Evolutionary conservation across 768 basidiomycete species (phyloP).

Genomic region (Suillus tomentosus): DNA sequence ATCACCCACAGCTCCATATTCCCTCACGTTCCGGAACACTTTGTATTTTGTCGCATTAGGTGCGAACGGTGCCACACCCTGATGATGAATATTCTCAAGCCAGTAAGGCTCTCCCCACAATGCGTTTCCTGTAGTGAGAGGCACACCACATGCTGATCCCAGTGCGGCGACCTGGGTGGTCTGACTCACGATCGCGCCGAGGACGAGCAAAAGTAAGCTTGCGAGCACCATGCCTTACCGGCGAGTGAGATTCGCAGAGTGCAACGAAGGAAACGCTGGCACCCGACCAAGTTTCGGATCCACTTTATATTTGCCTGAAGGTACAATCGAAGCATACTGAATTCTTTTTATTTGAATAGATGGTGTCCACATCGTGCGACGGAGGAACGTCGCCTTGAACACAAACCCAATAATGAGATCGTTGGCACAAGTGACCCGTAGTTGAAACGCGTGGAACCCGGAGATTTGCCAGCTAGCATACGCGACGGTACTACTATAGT

Average conservation of each 20-base stretch:
- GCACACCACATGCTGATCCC: conserved; percentile 36
- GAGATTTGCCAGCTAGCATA: too few species aligned
- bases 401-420: not conserved
- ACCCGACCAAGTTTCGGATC: too few species aligned
- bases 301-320: not conserved
- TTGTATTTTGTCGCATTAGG: conserved; percentile 52
- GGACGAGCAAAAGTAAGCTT: not conserved
- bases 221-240: not conserved
- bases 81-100: conserved; percentile 68
- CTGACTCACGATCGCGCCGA: not conserved
- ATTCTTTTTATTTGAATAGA: too few species aligned
- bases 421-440: not conserved
- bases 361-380: not conserved
- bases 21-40: conserved; percentile 75
- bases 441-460: too few species aligned
- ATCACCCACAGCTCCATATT: conserved; percentile 51
- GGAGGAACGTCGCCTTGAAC: not conserved
- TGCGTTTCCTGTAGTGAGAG: conserved; percentile 41
- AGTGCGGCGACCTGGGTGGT: conserved; percentile 20
- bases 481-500: too few species aligned
- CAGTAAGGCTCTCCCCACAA: conserved; percentile 59
- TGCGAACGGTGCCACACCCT: conserved; percentile 65
- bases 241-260: not conserved
- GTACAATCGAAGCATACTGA: not conserved
- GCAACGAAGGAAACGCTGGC: not conserved